Conservation (phyloP, 345 rosid genomes). For the Acer negundo region DNA sequence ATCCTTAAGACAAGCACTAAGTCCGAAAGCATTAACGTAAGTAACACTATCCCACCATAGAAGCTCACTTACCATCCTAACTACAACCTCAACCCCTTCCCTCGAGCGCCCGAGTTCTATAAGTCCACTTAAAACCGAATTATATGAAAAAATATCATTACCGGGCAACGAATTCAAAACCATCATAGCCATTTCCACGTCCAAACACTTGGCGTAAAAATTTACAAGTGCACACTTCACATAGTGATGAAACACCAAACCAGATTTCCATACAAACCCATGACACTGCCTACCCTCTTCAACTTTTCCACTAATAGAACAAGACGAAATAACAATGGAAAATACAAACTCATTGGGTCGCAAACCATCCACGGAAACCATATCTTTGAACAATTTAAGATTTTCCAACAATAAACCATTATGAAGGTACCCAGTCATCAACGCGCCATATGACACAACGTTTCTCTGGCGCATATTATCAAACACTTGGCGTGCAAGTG, state of each 20-base stretch:
- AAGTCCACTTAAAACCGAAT: slow-evolving; percentile 63
- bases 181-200: slow-evolving; percentile 42
- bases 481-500: slow-evolving; percentile 59
- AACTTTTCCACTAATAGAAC: slow-evolving; percentile 43
- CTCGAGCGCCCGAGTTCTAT: slow-evolving; percentile 45
- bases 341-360: slow-evolving; percentile 67
- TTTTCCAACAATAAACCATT: slow-evolving; percentile 50
- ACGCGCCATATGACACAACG: slow-evolving; percentile 68
- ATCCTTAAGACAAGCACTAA: slow-evolving; percentile 55
- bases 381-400: slow-evolving; percentile 50
- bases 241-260: slow-evolving; percentile 57
- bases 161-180: slow-evolving; percentile 43
- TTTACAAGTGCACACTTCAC: slow-evolving; percentile 58
- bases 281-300: slow-evolving; percentile 72
- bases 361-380: slow-evolving; percentile 38
- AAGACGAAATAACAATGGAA: slow-evolving; percentile 56
- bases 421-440: slow-evolving; percentile 75
- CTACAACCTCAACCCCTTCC: slow-evolving; percentile 57
- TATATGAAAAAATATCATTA: slow-evolving; percentile 51
- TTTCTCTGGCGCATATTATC: slow-evolving; percentile 57
- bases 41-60: slow-evolving; percentile 57
- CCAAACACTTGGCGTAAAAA: slow-evolving; percentile 52
- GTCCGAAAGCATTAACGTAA: slow-evolving; percentile 50
- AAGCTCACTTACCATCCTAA: slow-evolving; percentile 38
- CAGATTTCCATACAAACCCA: slow-evolving; percentile 62